Percentiles rank a stretch among this genome's conserved stretches.
These are phyloP conservation scores for Aspergillus glaucus DNA, from an alignment of 2,329 filamentous ascomycete genomes.

Conservation along the genomic window DNA sequence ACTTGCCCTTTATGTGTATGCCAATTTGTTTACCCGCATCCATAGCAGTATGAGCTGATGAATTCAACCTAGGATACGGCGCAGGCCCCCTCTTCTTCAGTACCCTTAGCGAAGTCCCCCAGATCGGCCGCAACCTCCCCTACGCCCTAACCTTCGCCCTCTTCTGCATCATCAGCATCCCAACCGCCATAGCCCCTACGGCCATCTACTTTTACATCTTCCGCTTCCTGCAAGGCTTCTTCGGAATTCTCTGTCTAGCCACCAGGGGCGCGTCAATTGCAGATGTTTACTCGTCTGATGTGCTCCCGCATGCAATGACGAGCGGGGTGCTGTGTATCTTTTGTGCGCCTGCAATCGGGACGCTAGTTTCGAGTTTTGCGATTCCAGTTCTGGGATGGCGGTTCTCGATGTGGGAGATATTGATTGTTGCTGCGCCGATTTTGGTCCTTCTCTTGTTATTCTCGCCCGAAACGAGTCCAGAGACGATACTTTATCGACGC, in stretches of 20 bases:
- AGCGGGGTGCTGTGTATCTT: slow-evolving; percentile 47
- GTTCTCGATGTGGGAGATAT: slow-evolving; percentile 15
- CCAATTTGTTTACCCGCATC: not conserved
- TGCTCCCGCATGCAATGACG: slow-evolving; percentile 53
- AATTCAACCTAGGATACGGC: slow-evolving; percentile 2
- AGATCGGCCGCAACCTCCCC: slow-evolving; percentile 58
- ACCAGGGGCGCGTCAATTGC: slow-evolving; percentile 45
- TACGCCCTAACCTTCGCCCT: slow-evolving; percentile 60
- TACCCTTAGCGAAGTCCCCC: slow-evolving; percentile 59
- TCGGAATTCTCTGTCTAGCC: slow-evolving; percentile 57
- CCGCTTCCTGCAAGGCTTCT: slow-evolving; percentile 59
- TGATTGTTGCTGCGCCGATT: slow-evolving; percentile 37
- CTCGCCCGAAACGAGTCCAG: slow-evolving; percentile 57
- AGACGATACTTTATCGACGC: slow-evolving; percentile 56
- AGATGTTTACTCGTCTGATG: slow-evolving; percentile 47
- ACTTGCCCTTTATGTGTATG: not conserved
- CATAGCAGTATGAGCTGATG: not conserved
- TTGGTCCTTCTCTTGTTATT: slow-evolving; percentile 55
- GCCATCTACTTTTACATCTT: slow-evolving; percentile 58
- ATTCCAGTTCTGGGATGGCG: slow-evolving; percentile 38
- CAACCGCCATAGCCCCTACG: slow-evolving; percentile 54
- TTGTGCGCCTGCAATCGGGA: slow-evolving; percentile 53
- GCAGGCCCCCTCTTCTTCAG: slow-evolving; percentile 58
- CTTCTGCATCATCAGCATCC: slow-evolving; percentile 59
- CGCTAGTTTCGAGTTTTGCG: slow-evolving; percentile 55